Percentiles rank a stretch among this genome's conserved stretches.
Conservation (phyloP, 441 rosid genomes). For the Corymbia citriodora region DNA sequence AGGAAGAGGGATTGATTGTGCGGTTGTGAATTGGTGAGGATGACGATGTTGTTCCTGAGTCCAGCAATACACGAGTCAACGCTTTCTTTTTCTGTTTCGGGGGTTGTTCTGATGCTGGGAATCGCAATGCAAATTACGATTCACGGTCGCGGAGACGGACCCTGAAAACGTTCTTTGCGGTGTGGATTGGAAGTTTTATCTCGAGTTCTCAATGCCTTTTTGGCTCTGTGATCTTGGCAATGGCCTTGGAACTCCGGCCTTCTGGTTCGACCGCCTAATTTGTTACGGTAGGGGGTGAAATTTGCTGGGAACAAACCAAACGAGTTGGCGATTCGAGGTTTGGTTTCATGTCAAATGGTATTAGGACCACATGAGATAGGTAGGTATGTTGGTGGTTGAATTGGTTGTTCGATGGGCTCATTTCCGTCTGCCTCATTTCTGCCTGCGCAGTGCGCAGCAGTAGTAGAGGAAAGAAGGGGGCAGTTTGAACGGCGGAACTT, state of each 20-base stretch:
- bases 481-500: not conserved
- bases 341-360: not conserved
- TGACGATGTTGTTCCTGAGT: not conserved
- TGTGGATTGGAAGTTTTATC: not conserved
- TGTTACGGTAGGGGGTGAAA: not conserved
- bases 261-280: not conserved
- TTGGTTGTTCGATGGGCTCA: not conserved
- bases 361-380: not conserved
- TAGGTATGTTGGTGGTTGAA: not conserved
- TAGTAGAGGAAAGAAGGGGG: not conserved
- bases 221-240: not conserved
- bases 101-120: not conserved
- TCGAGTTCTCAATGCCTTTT: not conserved
- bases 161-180: not conserved
- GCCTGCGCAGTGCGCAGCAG: not conserved
- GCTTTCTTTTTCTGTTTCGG: not conserved
- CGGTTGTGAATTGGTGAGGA: not conserved
- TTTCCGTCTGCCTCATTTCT: not conserved
- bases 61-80: not conserved
- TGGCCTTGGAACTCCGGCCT: not conserved
- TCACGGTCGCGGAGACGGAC: not conserved
- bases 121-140: too few species aligned
- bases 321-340: not conserved
- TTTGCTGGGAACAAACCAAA: not conserved
- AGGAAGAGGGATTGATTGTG: not conserved